These are phyloP conservation scores for Stachybotrys chlorohalonatus DNA, from an alignment of 2,329 filamentous ascomycete species.

Conservation along the genomic window DNA sequence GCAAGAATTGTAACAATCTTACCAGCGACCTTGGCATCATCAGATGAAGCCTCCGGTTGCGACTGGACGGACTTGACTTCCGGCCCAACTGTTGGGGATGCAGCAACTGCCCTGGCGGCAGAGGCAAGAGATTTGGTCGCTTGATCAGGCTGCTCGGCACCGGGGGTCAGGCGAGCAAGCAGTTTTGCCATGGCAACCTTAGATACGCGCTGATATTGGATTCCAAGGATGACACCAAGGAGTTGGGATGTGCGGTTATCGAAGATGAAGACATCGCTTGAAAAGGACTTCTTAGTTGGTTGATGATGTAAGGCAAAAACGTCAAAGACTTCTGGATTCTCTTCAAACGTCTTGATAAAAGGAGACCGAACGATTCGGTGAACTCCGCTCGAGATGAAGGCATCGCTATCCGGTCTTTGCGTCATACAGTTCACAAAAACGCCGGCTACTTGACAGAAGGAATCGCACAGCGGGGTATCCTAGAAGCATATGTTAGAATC, in stretches of 20 bases:
- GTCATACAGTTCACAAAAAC: not conserved
- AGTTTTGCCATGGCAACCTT: not conserved
- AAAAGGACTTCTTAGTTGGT: not conserved
- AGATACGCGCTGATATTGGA: not conserved
- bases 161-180: not conserved
- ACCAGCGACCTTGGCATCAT: not conserved
- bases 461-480: not conserved
- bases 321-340: not conserved
- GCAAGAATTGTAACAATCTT: constrained; percentile 10
- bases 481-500: not conserved
- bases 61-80: no score
- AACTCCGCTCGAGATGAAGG: not conserved
- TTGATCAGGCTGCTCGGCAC: not conserved
- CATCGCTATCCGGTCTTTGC: not conserved
- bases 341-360: not conserved
- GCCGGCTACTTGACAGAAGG: not conserved
- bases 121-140: not conserved
- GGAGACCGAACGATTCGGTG: not conserved
- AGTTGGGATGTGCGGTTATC: not conserved
- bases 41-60: not conserved
- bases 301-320: not conserved
- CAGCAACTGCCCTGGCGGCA: not conserved
- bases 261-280: not conserved
- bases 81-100: not conserved
- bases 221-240: not conserved